Percentiles rank a stretch among this genome's conserved stretches.
These are phyloP conservation scores for Daldinia sp. DNA, from an alignment of 2,329 filamentous ascomycete genomes.

Conservation along the genomic window DNA sequence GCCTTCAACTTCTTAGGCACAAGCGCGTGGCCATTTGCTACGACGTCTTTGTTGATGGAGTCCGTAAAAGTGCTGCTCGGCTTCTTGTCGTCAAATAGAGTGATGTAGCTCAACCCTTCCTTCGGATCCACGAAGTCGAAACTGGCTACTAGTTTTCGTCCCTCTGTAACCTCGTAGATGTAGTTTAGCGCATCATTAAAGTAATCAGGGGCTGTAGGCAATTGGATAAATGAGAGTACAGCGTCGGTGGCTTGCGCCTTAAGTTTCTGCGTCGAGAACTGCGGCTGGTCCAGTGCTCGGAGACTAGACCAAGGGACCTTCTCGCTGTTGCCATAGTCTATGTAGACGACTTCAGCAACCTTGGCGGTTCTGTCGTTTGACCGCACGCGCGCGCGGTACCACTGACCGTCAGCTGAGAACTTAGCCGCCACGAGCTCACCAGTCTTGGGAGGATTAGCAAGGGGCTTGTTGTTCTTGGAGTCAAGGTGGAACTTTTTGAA, in stretches of 20 bases:
- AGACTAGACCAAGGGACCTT: conserved; percentile 86
- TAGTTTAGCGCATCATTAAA: conserved; percentile 82
- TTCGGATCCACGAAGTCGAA: conserved; percentile 85
- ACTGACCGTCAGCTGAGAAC: conserved; percentile 89
- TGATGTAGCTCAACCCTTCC: conserved; percentile 87
- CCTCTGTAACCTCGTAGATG: conserved; percentile 79
- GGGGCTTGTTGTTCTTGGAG: conserved; percentile 79
- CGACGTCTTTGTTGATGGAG: conserved; percentile 90
- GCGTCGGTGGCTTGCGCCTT: conserved; percentile 90
- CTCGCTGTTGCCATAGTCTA: conserved; percentile 97
- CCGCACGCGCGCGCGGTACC: conserved; percentile 93
- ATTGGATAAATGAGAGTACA: conserved; percentile 87
- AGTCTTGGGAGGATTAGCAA: conserved; percentile 84
- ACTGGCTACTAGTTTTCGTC: conserved; percentile 85
- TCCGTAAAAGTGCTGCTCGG: conserved; percentile 68
- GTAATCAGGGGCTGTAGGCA: conserved; percentile 86
- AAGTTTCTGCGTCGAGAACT: conserved; percentile 85
- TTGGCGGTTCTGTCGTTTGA: conserved; percentile 92
- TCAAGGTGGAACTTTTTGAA: conserved; percentile 93
- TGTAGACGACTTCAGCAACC: conserved; percentile 89
- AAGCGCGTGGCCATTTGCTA: conserved; percentile 87
- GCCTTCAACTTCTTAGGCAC: conserved; percentile 90
- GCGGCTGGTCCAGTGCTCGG: conserved; percentile 80
- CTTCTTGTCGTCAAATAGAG: conserved; percentile 82
- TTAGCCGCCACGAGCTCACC: conserved; percentile 92